Percentiles rank a stretch among this genome's conserved stretches.
Evolutionary conservation across 2,329 filamentous ascomycete genomes (phyloP).

Genomic region (Penicillium sclerotigenum): DNA sequence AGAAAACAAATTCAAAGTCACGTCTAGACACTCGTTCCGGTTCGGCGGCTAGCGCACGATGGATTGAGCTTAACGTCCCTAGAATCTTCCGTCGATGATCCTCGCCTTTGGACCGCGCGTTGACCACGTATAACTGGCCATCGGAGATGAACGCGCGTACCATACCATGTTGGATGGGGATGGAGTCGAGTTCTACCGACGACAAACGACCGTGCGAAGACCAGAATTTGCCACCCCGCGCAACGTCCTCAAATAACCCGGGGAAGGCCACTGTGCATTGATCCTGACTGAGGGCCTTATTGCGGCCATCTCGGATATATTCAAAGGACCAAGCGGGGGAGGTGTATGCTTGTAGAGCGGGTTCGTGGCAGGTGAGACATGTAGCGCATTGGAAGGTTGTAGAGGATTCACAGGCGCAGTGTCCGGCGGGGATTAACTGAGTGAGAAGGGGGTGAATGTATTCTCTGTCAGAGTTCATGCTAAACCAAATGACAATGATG

Average conservation of each 20-base stretch:
- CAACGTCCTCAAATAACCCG: conserved; percentile 37
- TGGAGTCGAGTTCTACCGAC: conserved; percentile 28
- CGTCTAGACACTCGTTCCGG: conserved; percentile 33
- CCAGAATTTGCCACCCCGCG: conserved; percentile 33
- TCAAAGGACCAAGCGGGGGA: conserved; percentile 31
- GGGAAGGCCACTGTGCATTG: conserved; percentile 37
- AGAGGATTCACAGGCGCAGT: conserved; percentile 39
- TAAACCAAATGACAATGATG: conserved; percentile 31
- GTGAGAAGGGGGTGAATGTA: conserved; percentile 38
- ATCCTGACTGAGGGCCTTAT: conserved; percentile 26
- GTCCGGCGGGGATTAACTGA: conserved; percentile 40
- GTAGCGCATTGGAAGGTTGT: conserved; percentile 40
- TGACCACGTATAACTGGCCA: conserved; percentile 34
- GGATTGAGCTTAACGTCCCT: conserved; percentile 47
- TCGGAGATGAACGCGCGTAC: conserved; percentile 33
- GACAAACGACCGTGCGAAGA: conserved; percentile 23
- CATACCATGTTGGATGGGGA: conserved; percentile 34
- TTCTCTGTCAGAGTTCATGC: conserved; percentile 38
- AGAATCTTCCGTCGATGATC: conserved; percentile 40
- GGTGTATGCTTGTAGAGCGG: conserved; percentile 10
- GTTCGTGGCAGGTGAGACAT: conserved; percentile 31
- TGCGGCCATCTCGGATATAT: conserved; percentile 32
- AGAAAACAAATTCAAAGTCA: conserved; percentile 50
- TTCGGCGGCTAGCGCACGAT: conserved; percentile 47
- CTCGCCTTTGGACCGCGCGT: conserved; percentile 30